A percentile compares a stretch with the other conserved stretches of the same genome.
Conservation (phyloP, 805 yeast species). For the Zygotorulaspora sp. region DNA sequence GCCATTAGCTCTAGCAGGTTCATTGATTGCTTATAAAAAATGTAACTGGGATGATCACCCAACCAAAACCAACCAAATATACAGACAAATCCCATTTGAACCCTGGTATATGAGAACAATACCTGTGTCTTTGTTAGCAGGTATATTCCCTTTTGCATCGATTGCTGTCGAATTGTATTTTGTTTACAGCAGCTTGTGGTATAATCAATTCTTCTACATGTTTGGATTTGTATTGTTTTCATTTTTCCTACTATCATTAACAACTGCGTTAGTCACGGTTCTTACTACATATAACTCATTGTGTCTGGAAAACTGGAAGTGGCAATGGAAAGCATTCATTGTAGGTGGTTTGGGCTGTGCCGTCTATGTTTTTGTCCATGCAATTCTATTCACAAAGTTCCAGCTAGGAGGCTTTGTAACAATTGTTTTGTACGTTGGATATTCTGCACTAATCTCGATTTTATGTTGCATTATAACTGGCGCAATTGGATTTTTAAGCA, state of each 20-base stretch:
- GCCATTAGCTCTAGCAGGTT: conserved; percentile 82
- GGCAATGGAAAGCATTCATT: conserved; percentile 95
- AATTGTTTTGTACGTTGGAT: conserved; percentile 74
- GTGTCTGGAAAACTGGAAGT: conserved; percentile 86
- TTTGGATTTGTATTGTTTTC: conserved; percentile 94
- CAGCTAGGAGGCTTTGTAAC: conserved; percentile 71
- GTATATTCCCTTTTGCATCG: conserved; percentile 91
- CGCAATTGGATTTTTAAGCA: conserved; percentile 74
- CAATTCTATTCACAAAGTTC: conserved; percentile 67
- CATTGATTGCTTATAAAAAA: conserved; percentile 66
- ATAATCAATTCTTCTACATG: conserved; percentile 90
- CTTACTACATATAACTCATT: conserved; percentile 77
- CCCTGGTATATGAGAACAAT: conserved; percentile 73
- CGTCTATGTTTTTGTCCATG: conserved; percentile 76
- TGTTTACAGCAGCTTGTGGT: conserved; percentile 88
- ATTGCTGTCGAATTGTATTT: conserved; percentile 93
- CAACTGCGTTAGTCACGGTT: conserved; percentile 75
- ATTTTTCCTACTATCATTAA: conserved; percentile 71
- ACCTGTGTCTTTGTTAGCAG: conserved; percentile 69
- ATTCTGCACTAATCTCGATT: conserved; percentile 65
- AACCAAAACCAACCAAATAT: conserved; percentile 89
- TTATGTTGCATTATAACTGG: conserved; percentile 82
- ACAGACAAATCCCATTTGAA: conserved; percentile 91
- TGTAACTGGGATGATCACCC: conserved; percentile 57
- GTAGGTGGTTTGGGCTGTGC: conserved; percentile 93